These are phyloP conservation scores for Claviceps africana DNA, from an alignment of 2,329 filamentous ascomycete genomes.

Conservation along the genomic window DNA sequence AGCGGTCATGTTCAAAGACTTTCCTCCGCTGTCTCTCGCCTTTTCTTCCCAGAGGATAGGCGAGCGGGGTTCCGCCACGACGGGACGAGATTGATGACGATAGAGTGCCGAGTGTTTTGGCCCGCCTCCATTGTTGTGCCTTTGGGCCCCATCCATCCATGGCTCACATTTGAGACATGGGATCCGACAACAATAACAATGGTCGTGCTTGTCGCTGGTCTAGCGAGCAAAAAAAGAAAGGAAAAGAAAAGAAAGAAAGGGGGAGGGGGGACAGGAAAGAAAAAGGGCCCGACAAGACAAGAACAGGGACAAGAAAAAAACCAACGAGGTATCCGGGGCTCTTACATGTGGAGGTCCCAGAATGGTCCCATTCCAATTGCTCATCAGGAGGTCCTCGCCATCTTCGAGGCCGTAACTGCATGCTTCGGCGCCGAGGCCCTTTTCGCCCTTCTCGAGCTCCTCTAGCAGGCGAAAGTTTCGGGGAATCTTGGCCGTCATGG, in stretches of 20 bases:
- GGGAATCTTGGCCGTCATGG: conserved; percentile 51
- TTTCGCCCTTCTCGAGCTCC: conserved; percentile 98
- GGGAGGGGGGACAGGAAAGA: background rate
- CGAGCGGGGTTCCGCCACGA: too few relatives aligned
- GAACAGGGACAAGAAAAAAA: background rate
- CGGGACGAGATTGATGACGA: too few relatives aligned
- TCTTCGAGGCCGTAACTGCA: conserved; percentile 95
- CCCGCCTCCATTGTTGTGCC: too few relatives aligned
- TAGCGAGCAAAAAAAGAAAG: background rate
- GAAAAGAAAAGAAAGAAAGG: background rate
- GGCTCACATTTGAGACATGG: too few relatives aligned
- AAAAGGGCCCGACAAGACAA: background rate
- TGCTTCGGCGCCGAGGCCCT: conserved; percentile 88
- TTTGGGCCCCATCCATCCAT: too few relatives aligned
- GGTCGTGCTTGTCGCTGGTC: too few relatives aligned
- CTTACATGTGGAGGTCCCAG: conserved; percentile 82
- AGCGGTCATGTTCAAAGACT: background rate
- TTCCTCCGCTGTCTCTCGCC: too few relatives aligned
- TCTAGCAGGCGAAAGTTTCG: conserved; percentile 93
- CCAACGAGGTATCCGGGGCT: conserved; percentile 8
- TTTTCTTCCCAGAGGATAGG: too few relatives aligned
- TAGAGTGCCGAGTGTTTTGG: too few relatives aligned
- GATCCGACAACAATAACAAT: too few relatives aligned
- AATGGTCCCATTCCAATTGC: conserved; percentile 97
- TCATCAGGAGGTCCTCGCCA: conserved; percentile 89